Conservation (phyloP, 768 basidiomycete genomes). For the Hericium alpestre region DNA sequence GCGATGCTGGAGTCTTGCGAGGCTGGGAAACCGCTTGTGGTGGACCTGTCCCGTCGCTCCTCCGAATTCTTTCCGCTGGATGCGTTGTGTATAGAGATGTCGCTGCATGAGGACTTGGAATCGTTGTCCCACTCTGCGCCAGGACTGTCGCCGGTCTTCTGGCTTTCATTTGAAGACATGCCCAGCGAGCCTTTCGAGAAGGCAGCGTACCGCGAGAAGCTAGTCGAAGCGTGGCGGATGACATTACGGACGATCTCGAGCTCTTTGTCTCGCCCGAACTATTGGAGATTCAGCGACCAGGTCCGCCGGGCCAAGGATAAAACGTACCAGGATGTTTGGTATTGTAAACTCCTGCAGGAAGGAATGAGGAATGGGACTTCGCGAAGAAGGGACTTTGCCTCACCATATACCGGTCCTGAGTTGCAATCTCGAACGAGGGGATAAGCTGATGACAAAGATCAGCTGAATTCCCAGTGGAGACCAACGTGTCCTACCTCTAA, state of each 20-base stretch:
- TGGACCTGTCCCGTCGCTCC: not conserved
- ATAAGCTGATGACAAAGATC: conserved; percentile 38
- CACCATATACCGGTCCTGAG: conserved; percentile 56
- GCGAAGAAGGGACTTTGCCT: conserved; percentile 8
- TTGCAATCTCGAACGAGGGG: conserved; percentile 54
- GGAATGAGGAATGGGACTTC: not conserved
- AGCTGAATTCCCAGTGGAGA: conserved; percentile 1
- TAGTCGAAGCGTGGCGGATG: conserved; percentile 39
- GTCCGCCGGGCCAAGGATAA: not conserved
- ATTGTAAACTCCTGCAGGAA: conserved; percentile 56
- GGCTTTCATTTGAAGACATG: conserved; percentile 26
- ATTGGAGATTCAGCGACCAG: not conserved
- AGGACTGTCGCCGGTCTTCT: conserved; percentile 15
- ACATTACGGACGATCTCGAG: conserved; percentile 58
- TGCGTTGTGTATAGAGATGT: conserved; percentile 5
- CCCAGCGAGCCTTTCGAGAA: conserved; percentile 29
- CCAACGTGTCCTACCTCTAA: conserved; percentile 32
- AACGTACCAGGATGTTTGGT: conserved; percentile 49
- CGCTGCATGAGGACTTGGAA: conserved; percentile 34
- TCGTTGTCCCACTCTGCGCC: conserved; percentile 19
- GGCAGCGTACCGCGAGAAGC: conserved; percentile 46
- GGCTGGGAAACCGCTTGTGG: not conserved
- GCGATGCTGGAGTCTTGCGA: conserved; percentile 5
- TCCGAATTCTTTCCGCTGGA: not conserved
- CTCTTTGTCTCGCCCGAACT: conserved; percentile 68